Evolutionary conservation across 73 alveolate genomes (phyloP), one percentile per base, ranked within the genome.

Genomic region (Paramecium tetraurelia): DNA sequence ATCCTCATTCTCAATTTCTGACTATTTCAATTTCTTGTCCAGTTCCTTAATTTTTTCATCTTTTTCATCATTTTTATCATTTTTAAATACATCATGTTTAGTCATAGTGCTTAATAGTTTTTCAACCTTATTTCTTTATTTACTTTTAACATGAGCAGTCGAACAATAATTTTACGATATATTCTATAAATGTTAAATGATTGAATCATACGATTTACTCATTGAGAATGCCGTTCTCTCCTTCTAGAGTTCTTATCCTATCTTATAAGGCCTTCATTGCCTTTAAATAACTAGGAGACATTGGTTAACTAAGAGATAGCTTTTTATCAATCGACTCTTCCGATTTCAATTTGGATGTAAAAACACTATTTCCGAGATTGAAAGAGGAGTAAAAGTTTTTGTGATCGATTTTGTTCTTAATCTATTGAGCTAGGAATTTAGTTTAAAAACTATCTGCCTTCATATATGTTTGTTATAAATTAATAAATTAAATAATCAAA

Each of bases 201-300:
- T 31, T 63, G 14, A 20, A 63, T 27, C 84, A 31, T 63, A 63
- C 84, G 0, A 63, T 63, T 63, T 63, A 63, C 21, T 63, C 84
- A 63, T 63, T 63, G 24, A 63, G 27, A 63, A 63, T 72, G 10
- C 59, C 57, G 35, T 72, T 72, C 40, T 72, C 86, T 40, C 59
- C 59, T 40, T 72, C 86, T 72, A 72, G 10, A 12, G 59, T 72
- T 72, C 59, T 72, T 35, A 72, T 40, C n/a, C 59, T 31, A 72
- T 72, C 86, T 72, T 72, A 38, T 35, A 72, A 38, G 16, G 86
- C 86, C 35, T 21, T 72, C 86, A 72, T 72, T 2, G 86, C 86
- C 68, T 36, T 72, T n/a, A 72, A 72, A 38, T 72, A 72, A 72
- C 86, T 72, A 29, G 86, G 86, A 0, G 86, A 72, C 59, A 40